A percentile compares a stretch with the other conserved stretches of the same genome.
phyloP scores from a whole-genome alignment of 2,329 filamentous ascomycete genomes.

The Ophiostoma ulmi region DNA sequence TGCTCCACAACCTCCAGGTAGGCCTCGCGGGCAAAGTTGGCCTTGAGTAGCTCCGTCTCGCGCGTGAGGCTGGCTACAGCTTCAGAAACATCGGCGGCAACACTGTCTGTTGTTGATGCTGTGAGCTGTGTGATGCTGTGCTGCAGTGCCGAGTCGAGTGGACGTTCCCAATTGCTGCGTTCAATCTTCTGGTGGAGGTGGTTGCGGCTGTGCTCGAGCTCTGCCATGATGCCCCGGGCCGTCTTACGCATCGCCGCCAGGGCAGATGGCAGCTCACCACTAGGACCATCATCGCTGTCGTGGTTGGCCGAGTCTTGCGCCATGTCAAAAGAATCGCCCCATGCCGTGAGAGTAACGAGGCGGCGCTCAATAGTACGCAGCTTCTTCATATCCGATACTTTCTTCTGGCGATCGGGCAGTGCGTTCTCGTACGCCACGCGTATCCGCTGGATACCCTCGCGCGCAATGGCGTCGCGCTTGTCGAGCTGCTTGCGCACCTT shows the following conservation, averaged over 20 bases:
- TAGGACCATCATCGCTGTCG: slow-evolving; percentile 47
- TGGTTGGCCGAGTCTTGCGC: slow-evolving; percentile 61
- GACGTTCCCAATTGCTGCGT: slow-evolving; percentile 79
- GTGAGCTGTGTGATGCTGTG: slow-evolving; percentile 76
- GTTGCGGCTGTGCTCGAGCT: slow-evolving; percentile 83
- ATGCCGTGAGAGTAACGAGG: slow-evolving; percentile 79
- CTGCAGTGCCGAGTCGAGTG: slow-evolving; percentile 79
- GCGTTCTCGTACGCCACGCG: slow-evolving; percentile 81
- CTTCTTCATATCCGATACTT: slow-evolving; percentile 72
- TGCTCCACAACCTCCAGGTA: slow-evolving; percentile 73
- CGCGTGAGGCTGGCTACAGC: slow-evolving; percentile 61
- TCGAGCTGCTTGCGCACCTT: slow-evolving; percentile 90
- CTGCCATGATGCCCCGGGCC: slow-evolving; percentile 78
- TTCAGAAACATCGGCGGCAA: slow-evolving; percentile 58
- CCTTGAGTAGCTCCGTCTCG: slow-evolving; percentile 81
- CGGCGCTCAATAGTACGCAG: slow-evolving; percentile 76
- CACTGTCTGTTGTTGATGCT: slow-evolving; percentile 61
- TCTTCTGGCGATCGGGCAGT: slow-evolving; percentile 69
- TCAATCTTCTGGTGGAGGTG: slow-evolving; percentile 82
- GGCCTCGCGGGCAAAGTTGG: slow-evolving; percentile 74
- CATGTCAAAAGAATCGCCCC: slow-evolving; percentile 86
- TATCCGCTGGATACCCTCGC: slow-evolving; percentile 75
- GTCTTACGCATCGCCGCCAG: slow-evolving; percentile 76
- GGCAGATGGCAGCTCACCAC: slow-evolving; percentile 55
- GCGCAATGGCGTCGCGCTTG: slow-evolving; percentile 69